These are phyloP conservation scores for Neurospora terricola DNA, from an alignment of 495 filamentous ascomycete genomes.

Conservation along the genomic window DNA sequence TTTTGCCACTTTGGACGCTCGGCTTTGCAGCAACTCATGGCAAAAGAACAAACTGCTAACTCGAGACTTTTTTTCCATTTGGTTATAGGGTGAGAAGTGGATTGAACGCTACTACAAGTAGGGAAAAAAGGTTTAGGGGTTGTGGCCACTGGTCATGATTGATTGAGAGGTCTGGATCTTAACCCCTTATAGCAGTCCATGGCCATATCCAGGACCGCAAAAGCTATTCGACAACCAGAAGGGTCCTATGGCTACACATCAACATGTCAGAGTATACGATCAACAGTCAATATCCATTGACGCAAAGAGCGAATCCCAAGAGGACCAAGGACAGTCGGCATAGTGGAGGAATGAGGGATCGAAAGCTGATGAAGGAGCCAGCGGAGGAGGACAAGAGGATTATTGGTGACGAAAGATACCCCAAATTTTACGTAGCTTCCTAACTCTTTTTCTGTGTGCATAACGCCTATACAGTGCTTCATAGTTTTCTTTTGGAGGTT, in stretches of 20 bases:
- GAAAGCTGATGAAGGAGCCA: not conserved
- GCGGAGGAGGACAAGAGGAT: not conserved
- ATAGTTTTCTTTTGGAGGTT: not conserved
- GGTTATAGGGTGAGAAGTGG: conserved; percentile 16
- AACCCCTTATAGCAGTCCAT: not conserved
- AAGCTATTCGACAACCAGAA: not conserved
- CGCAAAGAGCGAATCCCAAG: not conserved
- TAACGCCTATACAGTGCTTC: not conserved
- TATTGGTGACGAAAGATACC: not conserved
- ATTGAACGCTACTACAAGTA: conserved; percentile 12
- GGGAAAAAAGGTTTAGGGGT: not conserved
- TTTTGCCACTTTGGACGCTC: not conserved
- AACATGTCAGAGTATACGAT: not conserved
- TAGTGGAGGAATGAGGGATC: not conserved
- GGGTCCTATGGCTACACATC: not conserved
- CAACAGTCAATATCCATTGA: not conserved
- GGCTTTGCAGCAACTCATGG: not conserved
- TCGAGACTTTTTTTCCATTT: not conserved
- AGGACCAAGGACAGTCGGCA: not conserved
- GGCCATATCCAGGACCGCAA: not conserved
- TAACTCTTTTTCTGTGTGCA: not conserved
- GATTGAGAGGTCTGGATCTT: not conserved
- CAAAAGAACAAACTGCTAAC: not conserved
- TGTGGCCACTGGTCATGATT: not conserved
- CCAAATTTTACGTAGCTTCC: not conserved